Evolutionary conservation across 805 yeast species (phyloP).

Genomic region (Cyberlindnera xylosilytica): DNA sequence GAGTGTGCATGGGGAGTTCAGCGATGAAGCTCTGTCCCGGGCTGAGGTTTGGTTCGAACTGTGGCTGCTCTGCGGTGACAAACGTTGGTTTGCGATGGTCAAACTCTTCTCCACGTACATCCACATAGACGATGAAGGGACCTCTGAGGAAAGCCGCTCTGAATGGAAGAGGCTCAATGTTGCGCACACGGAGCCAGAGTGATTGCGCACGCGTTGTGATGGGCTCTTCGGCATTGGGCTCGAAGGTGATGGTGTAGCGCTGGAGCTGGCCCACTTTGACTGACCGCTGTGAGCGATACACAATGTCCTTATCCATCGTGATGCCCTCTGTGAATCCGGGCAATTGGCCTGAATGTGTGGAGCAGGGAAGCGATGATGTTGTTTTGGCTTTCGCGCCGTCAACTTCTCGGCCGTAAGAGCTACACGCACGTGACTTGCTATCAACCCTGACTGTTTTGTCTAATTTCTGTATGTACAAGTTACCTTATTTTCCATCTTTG

Average conservation of each 20-base stretch:
- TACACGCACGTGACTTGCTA: no score
- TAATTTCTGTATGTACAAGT: background rate
- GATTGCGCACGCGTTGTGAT: constrained; percentile 34
- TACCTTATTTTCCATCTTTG: background rate
- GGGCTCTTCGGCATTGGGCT: constrained; percentile 21
- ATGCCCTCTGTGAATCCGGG: background rate
- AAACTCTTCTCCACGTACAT: constrained; percentile 56
- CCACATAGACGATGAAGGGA: constrained; percentile 72
- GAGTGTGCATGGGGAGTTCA: constrained; percentile 62
- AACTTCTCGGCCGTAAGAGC: background rate
- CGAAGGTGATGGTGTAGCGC: constrained; percentile 49
- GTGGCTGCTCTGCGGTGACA: constrained; percentile 76
- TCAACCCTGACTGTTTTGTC: no score
- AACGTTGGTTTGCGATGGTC: constrained; percentile 48
- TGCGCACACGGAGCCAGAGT: constrained; percentile 57
- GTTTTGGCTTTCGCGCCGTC: background rate
- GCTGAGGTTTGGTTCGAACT: constrained; percentile 64
- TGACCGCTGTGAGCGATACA: constrained; percentile 33
- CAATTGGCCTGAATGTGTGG: background rate
- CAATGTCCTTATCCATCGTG: constrained; percentile 18
- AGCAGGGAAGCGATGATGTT: background rate
- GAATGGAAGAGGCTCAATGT: constrained; percentile 55
- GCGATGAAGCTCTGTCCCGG: constrained; percentile 64
- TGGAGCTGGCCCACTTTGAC: constrained; percentile 56
- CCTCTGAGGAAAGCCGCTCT: constrained; percentile 77